Evolutionary conservation across 1,284 basidiomycete genomes (phyloP), one percentile per base, ranked within the genome.

Genomic region (Moniliophthora roreri): DNA sequence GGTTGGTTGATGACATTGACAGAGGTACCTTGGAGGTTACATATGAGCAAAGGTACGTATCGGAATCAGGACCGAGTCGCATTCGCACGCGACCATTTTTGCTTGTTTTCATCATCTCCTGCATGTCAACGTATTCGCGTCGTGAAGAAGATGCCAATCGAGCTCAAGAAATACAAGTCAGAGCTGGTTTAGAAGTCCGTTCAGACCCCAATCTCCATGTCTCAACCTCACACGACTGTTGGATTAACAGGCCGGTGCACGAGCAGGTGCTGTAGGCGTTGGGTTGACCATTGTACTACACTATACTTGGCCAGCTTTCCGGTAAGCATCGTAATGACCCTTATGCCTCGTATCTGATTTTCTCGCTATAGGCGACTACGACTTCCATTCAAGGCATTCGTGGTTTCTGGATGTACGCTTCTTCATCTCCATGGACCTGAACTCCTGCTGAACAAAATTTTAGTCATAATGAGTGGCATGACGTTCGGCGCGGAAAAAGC

Each of bases 401-500:
- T 90, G 18, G 75, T 89, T 6, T 79, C 83, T 15, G 72, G 72
- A 59, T 82, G 79, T 86, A 70, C 69, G 72, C 67, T 41, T n/a
- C 35, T 40, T n/a, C 21, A 40, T 35, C 16, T 40, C 36, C 18
- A 3, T 8, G 3, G 16, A 18, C 3, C 3, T 55, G 26, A 21
- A 9, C 11, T 21, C 11, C 41, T 38, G 50, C 28, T 35, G 48
- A 53, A 28, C 15, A 35, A 37, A 41, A 32, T 36, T 46, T 32
- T 60, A 85, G 85, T 78, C 48, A 75, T 81, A 16, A 80, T 90
- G 42, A 78, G 78, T 54, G 90, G 91, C 21, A 76, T 93, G 36
- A 80, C 89, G 18, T 79, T 91, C 47, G 80, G 84, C 54, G 91
- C 87, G 55, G 92, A 94, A 64, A 76, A 76, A 53, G 89, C 91